These are phyloP conservation scores for Fragaria ananassa DNA, from an alignment of 306 rosid species.

Conservation along the genomic window DNA sequence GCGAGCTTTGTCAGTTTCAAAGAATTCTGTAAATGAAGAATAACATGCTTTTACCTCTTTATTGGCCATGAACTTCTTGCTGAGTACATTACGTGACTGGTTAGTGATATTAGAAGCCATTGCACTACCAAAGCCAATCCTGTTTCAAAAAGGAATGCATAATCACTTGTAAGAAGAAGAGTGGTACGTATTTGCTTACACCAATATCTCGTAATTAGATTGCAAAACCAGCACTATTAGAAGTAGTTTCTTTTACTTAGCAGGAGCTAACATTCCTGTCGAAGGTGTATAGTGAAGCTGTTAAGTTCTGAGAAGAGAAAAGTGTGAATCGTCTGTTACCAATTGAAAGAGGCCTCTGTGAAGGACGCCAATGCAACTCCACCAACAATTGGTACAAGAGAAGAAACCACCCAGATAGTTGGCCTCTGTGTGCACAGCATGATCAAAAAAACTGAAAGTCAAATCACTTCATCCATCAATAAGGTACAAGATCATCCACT, in stretches of 20 bases:
- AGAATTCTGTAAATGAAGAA: not conserved
- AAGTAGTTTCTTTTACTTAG: not conserved
- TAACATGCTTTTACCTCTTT: conserved; percentile 46
- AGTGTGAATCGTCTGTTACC: conserved; percentile 41
- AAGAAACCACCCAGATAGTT: conserved; percentile 68
- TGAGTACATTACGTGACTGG: conserved; percentile 70
- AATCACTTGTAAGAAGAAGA: not conserved
- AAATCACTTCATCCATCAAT: conserved; percentile 20
- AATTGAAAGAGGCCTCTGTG: conserved; percentile 86
- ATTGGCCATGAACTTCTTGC: conserved; percentile 67
- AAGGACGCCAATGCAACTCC: conserved; percentile 87
- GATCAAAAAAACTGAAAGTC: conserved; percentile 30
- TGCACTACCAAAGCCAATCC: conserved; percentile 73
- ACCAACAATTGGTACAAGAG: conserved; percentile 86
- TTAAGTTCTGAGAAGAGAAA: not conserved
- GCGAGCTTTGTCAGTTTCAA: not conserved
- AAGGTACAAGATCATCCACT: not conserved
- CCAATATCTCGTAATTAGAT: not conserved
- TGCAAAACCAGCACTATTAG: not conserved
- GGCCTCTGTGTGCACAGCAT: conserved; percentile 57
- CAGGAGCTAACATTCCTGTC: not conserved
- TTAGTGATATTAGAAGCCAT: conserved; percentile 78
- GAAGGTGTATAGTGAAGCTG: not conserved
- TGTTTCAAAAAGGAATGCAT: conserved; percentile 26
- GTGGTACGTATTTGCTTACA: not conserved